Percentiles rank a stretch among this genome's conserved stretches.
Conservation (phyloP, 1,284 basidiomycete genomes). For the Apiotrichum sp. region DNA sequence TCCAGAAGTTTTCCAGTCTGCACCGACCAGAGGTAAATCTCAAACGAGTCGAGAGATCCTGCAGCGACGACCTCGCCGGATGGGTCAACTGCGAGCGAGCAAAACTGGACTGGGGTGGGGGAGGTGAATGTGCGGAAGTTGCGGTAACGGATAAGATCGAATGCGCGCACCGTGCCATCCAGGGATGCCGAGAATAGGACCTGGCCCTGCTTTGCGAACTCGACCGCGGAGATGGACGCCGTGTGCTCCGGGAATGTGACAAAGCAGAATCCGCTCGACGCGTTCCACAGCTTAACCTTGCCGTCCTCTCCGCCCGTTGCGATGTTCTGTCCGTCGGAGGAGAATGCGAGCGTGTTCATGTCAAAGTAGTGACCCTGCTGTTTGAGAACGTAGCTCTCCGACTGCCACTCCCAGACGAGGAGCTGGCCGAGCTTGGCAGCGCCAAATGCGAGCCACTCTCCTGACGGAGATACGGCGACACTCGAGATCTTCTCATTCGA, state of each 20-base stretch:
- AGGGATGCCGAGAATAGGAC: constrained; percentile 93
- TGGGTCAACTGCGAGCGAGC: constrained; percentile 88
- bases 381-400: constrained; percentile 93
- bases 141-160: constrained; percentile 91
- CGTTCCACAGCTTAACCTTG: constrained; percentile 98
- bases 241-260: constrained; percentile 95
- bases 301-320: constrained; percentile 98
- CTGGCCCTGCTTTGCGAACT: constrained; percentile 90
- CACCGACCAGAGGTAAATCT: constrained; percentile 97
- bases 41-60: constrained; percentile 89
- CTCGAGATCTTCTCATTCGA: constrained; percentile 96
- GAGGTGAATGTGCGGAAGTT: constrained; percentile 99
- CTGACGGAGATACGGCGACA: constrained; percentile 82
- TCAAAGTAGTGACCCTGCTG: constrained; percentile 99
- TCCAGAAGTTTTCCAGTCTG: constrained; percentile 96
- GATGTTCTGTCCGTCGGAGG: constrained; percentile 86
- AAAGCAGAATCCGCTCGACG: constrained; percentile 89
- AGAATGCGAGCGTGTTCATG: constrained; percentile 92
- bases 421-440: constrained; percentile 90
- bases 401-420: constrained; percentile 99
- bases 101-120: constrained; percentile 93
- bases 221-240: constrained; percentile 76
- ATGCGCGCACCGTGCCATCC: constrained; percentile 95
- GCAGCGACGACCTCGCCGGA: constrained; percentile 95
- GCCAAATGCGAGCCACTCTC: constrained; percentile 99